Percentiles rank a stretch among this genome's conserved stretches.
Evolutionary conservation across 805 yeast species (phyloP).

Genomic region (Komagataella kurtzmanii): DNA sequence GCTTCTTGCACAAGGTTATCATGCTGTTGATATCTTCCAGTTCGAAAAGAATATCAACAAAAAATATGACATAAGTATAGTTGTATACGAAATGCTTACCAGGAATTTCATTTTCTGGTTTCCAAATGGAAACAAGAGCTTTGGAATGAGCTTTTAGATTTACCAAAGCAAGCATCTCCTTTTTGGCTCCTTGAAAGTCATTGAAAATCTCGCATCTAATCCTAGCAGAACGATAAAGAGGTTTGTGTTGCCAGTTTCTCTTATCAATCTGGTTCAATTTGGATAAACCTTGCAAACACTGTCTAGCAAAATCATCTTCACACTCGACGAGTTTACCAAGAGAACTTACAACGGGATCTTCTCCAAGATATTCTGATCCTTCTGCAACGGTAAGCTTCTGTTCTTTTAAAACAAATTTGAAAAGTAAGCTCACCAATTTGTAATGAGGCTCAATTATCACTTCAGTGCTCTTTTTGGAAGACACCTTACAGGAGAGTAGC

Average conservation of each 20-base stretch:
- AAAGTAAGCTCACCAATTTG: constrained; percentile 37
- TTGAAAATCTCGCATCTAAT: constrained; percentile 41
- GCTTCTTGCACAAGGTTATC: constrained; percentile 48
- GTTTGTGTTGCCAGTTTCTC: constrained; percentile 86
- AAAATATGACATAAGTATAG: constrained; percentile 52
- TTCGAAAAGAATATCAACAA: constrained; percentile 37
- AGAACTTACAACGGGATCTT: constrained; percentile 18
- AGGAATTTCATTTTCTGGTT: constrained; percentile 81
- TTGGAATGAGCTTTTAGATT: constrained; percentile 56
- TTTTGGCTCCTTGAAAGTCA: constrained; percentile 40
- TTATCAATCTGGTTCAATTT: constrained; percentile 48
- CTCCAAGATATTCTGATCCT: constrained; percentile 26
- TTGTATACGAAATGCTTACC: constrained; percentile 86
- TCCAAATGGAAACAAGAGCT: constrained; percentile 79
- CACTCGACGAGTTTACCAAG: constrained; percentile 5
- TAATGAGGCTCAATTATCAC: constrained; percentile 72
- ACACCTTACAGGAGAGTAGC: constrained; percentile 28
- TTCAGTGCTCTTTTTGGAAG: constrained; percentile 30
- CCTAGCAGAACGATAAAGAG: constrained; percentile 57
- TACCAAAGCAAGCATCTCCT: constrained; percentile 51
- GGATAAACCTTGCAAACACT: constrained; percentile 31
- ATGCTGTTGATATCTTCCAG: constrained; percentile 47
- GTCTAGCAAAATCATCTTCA: constrained; percentile 17
- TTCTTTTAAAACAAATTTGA: constrained; percentile 35
- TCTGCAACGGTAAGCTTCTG: constrained; percentile 16